Evolutionary conservation across 768 basidiomycete species (phyloP).

Genomic region (Naganishia friedmannii): DNA sequence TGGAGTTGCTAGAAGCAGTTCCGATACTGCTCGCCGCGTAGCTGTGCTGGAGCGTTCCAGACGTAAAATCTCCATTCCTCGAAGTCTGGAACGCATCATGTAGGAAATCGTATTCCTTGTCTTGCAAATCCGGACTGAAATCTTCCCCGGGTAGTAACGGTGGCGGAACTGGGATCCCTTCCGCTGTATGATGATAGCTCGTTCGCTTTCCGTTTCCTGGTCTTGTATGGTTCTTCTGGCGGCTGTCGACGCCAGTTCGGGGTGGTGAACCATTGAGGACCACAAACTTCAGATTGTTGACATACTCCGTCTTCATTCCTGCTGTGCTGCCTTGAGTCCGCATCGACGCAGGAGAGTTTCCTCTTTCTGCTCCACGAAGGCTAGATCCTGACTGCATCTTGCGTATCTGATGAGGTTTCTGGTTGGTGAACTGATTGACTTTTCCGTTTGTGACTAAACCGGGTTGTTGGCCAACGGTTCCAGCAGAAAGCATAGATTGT

Average conservation of each 20-base stretch:
- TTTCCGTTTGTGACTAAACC: background rate
- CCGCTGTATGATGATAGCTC: slow-evolving; percentile 17
- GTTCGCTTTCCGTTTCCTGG: slow-evolving; percentile 5
- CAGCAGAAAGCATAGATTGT: background rate
- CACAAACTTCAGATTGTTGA: slow-evolving; percentile 23
- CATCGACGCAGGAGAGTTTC: background rate
- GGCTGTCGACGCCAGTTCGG: background rate
- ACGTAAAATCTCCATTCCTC: background rate
- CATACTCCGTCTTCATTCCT: slow-evolving; percentile 6
- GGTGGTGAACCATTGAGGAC: slow-evolving; percentile 16
- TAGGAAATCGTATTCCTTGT: slow-evolving; percentile 18
- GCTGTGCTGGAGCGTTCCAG: background rate
- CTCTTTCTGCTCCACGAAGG: slow-evolving; percentile 4
- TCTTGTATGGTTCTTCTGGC: too few species aligned
- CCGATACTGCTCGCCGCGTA: background rate
- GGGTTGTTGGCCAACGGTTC: too few species aligned
- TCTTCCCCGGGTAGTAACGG: slow-evolving; percentile 7
- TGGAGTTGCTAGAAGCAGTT: slow-evolving; percentile 10
- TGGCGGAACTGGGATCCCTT: slow-evolving; percentile 28
- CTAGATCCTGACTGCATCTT: background rate
- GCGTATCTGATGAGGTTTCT: background rate
- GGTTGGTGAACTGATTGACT: background rate
- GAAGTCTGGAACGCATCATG: background rate
- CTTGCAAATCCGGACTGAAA: slow-evolving; percentile 5
- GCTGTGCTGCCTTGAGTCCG: background rate